Evolutionary conservation across 495 filamentous ascomycete genomes (phyloP).

Genomic region (Penicillium herquei): DNA sequence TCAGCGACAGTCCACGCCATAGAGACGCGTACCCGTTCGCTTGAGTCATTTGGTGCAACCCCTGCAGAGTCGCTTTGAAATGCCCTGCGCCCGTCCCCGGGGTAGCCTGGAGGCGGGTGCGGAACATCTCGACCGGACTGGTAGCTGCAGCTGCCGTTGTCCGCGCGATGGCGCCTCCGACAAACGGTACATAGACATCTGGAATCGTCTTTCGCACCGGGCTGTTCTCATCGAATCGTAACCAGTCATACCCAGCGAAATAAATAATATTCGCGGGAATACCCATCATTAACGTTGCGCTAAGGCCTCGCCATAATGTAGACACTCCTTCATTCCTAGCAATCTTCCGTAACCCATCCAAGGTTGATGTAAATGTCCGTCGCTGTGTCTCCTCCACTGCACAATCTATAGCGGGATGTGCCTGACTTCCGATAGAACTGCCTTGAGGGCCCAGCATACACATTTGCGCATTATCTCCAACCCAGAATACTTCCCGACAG

Average conservation of each 20-base stretch:
- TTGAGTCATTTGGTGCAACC: slow-evolving; percentile 75
- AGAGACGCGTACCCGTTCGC: slow-evolving; percentile 73
- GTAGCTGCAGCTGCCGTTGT: slow-evolving; percentile 79
- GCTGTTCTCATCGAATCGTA: slow-evolving; percentile 67
- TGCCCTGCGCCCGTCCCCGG: slow-evolving; percentile 54
- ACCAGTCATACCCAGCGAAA: slow-evolving; percentile 96
- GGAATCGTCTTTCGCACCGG: slow-evolving; percentile 61
- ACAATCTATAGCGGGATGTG: slow-evolving; percentile 59
- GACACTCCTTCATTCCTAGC: slow-evolving; percentile 87
- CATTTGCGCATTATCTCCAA: slow-evolving; percentile 78
- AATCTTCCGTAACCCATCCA: slow-evolving; percentile 92
- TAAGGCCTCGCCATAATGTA: slow-evolving; percentile 90
- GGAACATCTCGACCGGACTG: slow-evolving; percentile 91
- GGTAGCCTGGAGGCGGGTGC: slow-evolving; percentile 84
- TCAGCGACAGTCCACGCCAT: slow-evolving; percentile 90
- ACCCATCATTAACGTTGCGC: slow-evolving; percentile 90
- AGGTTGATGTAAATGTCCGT: slow-evolving; percentile 80
- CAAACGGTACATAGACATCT: slow-evolving; percentile 71
- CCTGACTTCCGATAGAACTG: slow-evolving; percentile 31
- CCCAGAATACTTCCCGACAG: slow-evolving; percentile 96
- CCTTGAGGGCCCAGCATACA: slow-evolving; percentile 63
- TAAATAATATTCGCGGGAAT: slow-evolving; percentile 97
- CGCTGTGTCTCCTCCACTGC: slow-evolving; percentile 83
- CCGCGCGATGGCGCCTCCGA: slow-evolving; percentile 76
- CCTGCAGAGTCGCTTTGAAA: slow-evolving; percentile 71